These are phyloP conservation scores for Borovskyia barvae DNA, from an alignment of 208 protist genomes.

Conservation along the genomic window DNA sequence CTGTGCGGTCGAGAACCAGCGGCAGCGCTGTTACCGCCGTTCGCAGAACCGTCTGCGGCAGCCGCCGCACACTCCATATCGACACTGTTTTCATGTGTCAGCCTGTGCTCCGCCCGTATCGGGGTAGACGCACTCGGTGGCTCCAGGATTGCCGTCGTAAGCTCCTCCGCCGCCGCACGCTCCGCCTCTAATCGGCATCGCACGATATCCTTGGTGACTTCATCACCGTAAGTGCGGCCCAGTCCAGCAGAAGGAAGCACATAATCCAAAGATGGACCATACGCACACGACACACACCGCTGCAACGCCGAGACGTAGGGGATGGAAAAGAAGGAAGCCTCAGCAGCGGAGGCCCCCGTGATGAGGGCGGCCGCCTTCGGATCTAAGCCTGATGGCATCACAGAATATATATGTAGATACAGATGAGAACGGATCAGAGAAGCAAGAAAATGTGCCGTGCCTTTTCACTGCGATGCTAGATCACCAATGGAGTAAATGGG, in stretches of 20 bases:
- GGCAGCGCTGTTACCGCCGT: too few species aligned
- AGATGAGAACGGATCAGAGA: too few species aligned
- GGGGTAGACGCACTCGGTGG: too few species aligned
- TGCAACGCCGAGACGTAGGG: constrained; percentile 63
- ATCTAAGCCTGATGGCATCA: background rate
- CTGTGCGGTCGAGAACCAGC: too few species aligned
- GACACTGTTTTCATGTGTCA: too few species aligned
- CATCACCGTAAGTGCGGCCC: constrained; percentile 11
- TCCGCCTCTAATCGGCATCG: constrained; percentile 22
- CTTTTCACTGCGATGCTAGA: too few species aligned
- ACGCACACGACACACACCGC: constrained; percentile 12
- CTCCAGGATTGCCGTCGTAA: constrained; percentile 8
- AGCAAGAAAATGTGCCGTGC: too few species aligned
- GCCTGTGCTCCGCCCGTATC: too few species aligned
- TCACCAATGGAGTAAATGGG: too few species aligned
- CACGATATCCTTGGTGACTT: constrained; percentile 12
- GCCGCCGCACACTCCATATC: too few species aligned
- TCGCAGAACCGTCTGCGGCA: too few species aligned
- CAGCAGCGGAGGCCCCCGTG: constrained; percentile 29
- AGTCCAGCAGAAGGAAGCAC: constrained; percentile 13
- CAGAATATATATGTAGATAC: too few species aligned
- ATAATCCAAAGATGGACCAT: constrained; percentile 1
- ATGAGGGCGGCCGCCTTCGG: constrained; percentile 20
- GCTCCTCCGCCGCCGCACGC: constrained; percentile 17
- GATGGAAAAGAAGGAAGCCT: constrained; percentile 74